Conservation (phyloP, 1,139 yeast genomes). For the Lizanozyma gosingica region DNA sequence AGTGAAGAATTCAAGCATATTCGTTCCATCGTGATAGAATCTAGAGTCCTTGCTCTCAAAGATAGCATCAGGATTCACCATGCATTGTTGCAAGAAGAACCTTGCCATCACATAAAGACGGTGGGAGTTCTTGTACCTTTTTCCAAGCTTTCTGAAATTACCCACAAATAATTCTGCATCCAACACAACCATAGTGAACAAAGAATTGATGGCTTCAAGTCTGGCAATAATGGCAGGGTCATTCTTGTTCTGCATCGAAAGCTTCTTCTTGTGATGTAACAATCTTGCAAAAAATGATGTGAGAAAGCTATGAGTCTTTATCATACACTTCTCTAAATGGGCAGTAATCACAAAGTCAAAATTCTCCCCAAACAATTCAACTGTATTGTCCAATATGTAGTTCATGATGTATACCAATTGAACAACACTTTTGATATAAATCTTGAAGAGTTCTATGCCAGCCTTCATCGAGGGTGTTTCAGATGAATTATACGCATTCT, state of each 20-base stretch:
- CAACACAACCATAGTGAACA: slow-evolving; percentile 26
- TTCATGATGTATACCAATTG: slow-evolving; percentile 40
- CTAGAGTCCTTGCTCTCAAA: slow-evolving; percentile 24
- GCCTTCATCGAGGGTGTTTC: slow-evolving; percentile 28
- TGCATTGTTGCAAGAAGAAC: slow-evolving; percentile 34
- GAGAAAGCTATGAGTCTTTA: slow-evolving; percentile 33
- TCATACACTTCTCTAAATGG: slow-evolving; percentile 33
- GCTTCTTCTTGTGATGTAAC: slow-evolving; percentile 30
- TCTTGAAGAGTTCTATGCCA: slow-evolving; percentile 37
- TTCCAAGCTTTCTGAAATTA: slow-evolving; percentile 30
- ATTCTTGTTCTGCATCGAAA: slow-evolving; percentile 14
- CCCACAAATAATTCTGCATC: slow-evolving; percentile 42
- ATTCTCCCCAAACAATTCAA: slow-evolving; percentile 33
- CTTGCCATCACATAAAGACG: slow-evolving; percentile 34
- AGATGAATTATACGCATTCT: slow-evolving; percentile 22
- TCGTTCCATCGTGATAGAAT: slow-evolving; percentile 30
- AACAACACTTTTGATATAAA: slow-evolving; percentile 34
- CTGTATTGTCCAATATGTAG: slow-evolving; percentile 36
- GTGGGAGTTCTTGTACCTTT: slow-evolving; percentile 33
- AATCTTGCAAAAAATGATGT: slow-evolving; percentile 35
- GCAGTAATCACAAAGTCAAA: slow-evolving; percentile 34
- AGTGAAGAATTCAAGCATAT: slow-evolving; percentile 32
- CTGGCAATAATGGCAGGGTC: slow-evolving; percentile 18
- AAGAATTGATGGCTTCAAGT: slow-evolving; percentile 25
- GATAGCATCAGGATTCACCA: slow-evolving; percentile 32